phyloP scores from a whole-genome alignment of 257 asterid species.

The Anisodus tanguticus region DNA sequence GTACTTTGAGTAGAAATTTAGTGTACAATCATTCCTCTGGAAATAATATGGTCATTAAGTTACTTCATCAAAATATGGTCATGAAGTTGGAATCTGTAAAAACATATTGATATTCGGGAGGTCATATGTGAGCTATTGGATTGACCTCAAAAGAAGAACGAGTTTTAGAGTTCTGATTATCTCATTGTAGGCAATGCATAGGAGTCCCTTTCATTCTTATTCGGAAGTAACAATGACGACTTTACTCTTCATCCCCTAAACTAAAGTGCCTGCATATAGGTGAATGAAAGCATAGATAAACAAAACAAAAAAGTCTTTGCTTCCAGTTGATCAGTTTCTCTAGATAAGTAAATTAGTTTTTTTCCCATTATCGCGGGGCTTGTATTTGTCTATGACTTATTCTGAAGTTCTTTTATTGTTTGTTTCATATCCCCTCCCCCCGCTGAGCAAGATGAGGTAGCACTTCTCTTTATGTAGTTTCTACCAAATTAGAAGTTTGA shows the following conservation, averaged over 20 bases:
- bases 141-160: background rate
- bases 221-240: background rate
- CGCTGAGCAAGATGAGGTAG: background rate
- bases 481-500: conserved; percentile 9
- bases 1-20: background rate
- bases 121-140: background rate
- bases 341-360: background rate
- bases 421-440: background rate
- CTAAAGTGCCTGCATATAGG: background rate
- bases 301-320: background rate
- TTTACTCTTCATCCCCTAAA: background rate
- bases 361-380: background rate
- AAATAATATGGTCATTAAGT: background rate
- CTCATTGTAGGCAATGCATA: background rate
- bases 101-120: conserved; percentile 12
- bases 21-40: conserved; percentile 10
- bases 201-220: background rate
- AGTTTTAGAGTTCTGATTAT: conserved; percentile 15
- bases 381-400: background rate
- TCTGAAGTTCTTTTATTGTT: background rate
- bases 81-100: background rate
- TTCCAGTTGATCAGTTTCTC: conserved; percentile 23
- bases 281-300: background rate
- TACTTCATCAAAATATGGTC: background rate
- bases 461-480: background rate